Percentiles rank a stretch among this genome's conserved stretches.
Evolutionary conservation across 1,284 basidiomycete genomes (phyloP).

Genomic region (Trichosporon faecale): DNA sequence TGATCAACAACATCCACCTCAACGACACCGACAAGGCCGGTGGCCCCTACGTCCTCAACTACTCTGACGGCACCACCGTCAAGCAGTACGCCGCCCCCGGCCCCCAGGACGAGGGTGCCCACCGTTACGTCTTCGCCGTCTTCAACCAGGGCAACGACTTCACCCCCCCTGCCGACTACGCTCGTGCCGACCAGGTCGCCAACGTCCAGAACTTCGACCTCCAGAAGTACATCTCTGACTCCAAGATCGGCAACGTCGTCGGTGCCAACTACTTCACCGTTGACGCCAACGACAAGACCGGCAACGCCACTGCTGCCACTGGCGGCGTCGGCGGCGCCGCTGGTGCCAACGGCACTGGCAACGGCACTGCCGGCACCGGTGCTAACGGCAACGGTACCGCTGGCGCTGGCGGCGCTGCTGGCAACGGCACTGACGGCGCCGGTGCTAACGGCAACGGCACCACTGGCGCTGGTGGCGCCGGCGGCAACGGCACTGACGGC

Average conservation of each 20-base stretch:
- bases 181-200: slow-evolving; percentile 57
- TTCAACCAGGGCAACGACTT: slow-evolving; percentile 54
- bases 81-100: slow-evolving; percentile 71
- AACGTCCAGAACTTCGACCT: slow-evolving; percentile 61
- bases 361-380: slow-evolving; percentile 5
- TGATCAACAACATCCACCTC: slow-evolving; percentile 64
- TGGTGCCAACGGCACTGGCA: slow-evolving; percentile 18
- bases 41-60: slow-evolving; percentile 27
- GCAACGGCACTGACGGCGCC: neutral
- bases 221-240: slow-evolving; percentile 37
- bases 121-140: slow-evolving; percentile 56
- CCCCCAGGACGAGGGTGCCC: slow-evolving; percentile 63
- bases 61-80: slow-evolving; percentile 29
- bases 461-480: neutral
- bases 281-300: slow-evolving; percentile 55
- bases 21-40: slow-evolving; percentile 57
- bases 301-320: slow-evolving; percentile 57
- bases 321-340: slow-evolving; percentile 19
- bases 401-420: slow-evolving; percentile 10
- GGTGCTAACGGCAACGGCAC: slow-evolving; percentile 1
- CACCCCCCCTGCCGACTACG: slow-evolving; percentile 61
- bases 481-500: neutral
- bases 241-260: slow-evolving; percentile 48
- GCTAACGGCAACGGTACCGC: neutral
- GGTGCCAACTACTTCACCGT: slow-evolving; percentile 68